Evolutionary conservation across 768 basidiomycete species (phyloP), one percentile per base, ranked within the genome.

Genomic region (Rhodotorula babjevae): DNA sequence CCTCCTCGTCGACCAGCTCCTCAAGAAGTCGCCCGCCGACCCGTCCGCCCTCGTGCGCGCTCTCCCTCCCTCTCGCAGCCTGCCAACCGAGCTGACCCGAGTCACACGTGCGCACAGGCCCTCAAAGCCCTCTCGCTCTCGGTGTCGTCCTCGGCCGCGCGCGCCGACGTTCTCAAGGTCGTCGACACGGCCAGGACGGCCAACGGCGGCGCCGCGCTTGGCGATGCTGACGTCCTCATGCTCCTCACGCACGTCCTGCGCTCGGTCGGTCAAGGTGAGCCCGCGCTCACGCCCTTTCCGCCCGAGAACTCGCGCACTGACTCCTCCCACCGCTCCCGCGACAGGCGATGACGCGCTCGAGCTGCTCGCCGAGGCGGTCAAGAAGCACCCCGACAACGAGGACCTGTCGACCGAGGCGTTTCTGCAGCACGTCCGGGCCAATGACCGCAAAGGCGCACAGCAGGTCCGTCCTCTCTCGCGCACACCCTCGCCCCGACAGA

Each of bases 381-480:
- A 63, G 40, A 12, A 55, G 16, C 40, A 71, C 61, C 63, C 68
- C n/a, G 61, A 68, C 63, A 73, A 76, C 58, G 75, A 76, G 27
- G 69, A 71, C 31, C 63, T 76, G 16, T 49, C 65, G 55, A 47
- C 56, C 11, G 71, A 76, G 36, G 71, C 72, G 18, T 76, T 76
- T 53, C 6, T 68, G 40, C 69, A 65, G 27, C 70, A 68, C 60
- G 44, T 73, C 3, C 46, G 66, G 7, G 16, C 52, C 2, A 52
- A 46, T 23, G 63, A 71, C 36, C n/a, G 36, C 52, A 10, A 58
- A 33, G 31, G 40, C 25, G 71, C 71, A 6, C 72, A 71, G 53
- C 66, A 73, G 58, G 71, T 73, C 15, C 36, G 62, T 40, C 11
- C 23, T 42, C 16, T 10, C n/a, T 21, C 10, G 55, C 12, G 11